Evolutionary conservation across 768 basidiomycete genomes (phyloP).

Genomic region (Pleurotus cornucopiae): DNA sequence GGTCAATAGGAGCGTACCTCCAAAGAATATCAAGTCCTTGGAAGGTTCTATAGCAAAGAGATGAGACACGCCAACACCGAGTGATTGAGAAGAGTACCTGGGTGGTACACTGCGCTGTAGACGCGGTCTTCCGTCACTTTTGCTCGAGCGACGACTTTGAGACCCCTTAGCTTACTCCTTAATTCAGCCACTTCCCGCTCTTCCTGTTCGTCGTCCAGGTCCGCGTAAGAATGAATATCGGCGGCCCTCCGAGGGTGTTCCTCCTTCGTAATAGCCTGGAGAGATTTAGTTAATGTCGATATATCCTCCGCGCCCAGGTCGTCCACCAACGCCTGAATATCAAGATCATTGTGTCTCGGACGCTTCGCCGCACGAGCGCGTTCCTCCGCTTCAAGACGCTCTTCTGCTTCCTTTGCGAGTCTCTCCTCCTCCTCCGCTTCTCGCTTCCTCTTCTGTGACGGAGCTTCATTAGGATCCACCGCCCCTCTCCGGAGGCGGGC

Average conservation of each 20-base stretch:
- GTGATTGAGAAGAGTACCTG: slow-evolving; percentile 31
- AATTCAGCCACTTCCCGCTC: slow-evolving; percentile 52
- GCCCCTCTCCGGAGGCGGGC: slow-evolving; percentile 49
- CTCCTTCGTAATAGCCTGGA: slow-evolving; percentile 36
- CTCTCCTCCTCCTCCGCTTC: slow-evolving; percentile 55
- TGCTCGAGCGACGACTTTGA: slow-evolving; percentile 71
- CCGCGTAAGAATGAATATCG: slow-evolving; percentile 50
- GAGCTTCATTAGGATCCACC: slow-evolving; percentile 60
- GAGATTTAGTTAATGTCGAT: slow-evolving; percentile 36
- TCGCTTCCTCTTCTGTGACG: slow-evolving; percentile 59
- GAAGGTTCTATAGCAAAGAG: slow-evolving; percentile 45
- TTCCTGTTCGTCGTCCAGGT: slow-evolving; percentile 35
- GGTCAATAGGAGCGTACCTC: slow-evolving; percentile 42
- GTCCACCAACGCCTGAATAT: slow-evolving; percentile 50
- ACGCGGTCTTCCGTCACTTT: slow-evolving; percentile 75
- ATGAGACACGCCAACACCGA: neutral
- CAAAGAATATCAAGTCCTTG: slow-evolving; percentile 85
- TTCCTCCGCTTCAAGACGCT: slow-evolving; percentile 58
- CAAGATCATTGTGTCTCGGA: slow-evolving; percentile 65
- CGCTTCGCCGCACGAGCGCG: slow-evolving; percentile 56
- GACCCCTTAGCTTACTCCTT: slow-evolving; percentile 43
- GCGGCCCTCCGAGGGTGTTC: slow-evolving; percentile 34
- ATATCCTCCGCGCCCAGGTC: slow-evolving; percentile 47
- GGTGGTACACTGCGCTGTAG: slow-evolving; percentile 79
- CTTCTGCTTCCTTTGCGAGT: slow-evolving; percentile 56